These are phyloP conservation scores for Parathielavia hyrcaniae DNA, from an alignment of 495 filamentous ascomycete genomes.

Conservation along the genomic window DNA sequence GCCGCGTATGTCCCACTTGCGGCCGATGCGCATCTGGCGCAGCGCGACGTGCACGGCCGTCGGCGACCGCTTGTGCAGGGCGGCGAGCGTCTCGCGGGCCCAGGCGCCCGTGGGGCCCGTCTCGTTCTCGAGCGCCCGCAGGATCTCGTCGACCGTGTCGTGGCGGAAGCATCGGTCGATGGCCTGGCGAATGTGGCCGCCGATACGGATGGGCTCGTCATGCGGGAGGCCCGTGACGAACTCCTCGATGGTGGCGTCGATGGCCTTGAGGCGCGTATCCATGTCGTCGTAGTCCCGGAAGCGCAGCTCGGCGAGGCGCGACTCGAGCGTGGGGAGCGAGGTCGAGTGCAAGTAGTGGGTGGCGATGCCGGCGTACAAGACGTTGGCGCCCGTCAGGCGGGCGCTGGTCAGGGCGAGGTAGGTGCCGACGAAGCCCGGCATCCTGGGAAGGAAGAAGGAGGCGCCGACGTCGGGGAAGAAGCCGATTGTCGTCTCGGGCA, in stretches of 20 bases:
- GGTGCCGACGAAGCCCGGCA: slow-evolving; percentile 76
- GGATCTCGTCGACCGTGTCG: slow-evolving; percentile 61
- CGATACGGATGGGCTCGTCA: slow-evolving; percentile 57
- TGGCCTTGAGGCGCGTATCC: slow-evolving; percentile 55
- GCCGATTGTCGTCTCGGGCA: slow-evolving; percentile 96
- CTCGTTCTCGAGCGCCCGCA: slow-evolving; percentile 59
- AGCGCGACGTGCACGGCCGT: slow-evolving; percentile 78
- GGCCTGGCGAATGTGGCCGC: slow-evolving; percentile 59
- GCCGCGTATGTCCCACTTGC: slow-evolving; percentile 67
- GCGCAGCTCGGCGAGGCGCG: slow-evolving; percentile 77
- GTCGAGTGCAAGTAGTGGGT: slow-evolving; percentile 94
- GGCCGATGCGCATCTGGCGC: slow-evolving; percentile 68
- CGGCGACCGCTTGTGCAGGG: slow-evolving; percentile 68
- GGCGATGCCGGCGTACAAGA: slow-evolving; percentile 77
- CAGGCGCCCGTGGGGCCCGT: slow-evolving; percentile 50
- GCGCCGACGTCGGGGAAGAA: slow-evolving; percentile 98
- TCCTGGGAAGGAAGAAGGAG: slow-evolving; percentile 86
- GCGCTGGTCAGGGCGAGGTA: slow-evolving; percentile 88
- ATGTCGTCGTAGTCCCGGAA: slow-evolving; percentile 69
- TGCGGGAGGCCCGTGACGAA: slow-evolving; percentile 75
- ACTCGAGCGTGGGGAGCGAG: slow-evolving; percentile 68
- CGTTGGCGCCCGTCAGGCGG: slow-evolving; percentile 70
- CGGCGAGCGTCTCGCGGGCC: slow-evolving; percentile 67
- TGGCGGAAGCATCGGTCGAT: slow-evolving; percentile 80
- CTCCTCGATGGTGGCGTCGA: slow-evolving; percentile 87